Conservation (phyloP, 2,329 filamentous ascomycete species). For the Chaetomiaceae sp. region DNA sequence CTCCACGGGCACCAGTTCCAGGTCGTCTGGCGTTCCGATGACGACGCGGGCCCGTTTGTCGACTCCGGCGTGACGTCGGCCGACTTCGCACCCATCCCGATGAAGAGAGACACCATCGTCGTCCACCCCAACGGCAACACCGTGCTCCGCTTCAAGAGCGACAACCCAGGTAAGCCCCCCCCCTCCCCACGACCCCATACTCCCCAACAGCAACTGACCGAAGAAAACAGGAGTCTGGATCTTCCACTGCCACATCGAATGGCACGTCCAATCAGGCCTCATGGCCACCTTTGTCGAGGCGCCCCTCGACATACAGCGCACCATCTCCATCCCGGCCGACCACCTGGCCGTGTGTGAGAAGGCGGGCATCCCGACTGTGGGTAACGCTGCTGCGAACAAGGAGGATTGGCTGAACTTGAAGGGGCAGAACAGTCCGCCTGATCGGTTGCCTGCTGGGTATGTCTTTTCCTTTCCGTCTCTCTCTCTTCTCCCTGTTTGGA, state of each 20-base stretch:
- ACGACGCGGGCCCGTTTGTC: slow-evolving; percentile 53
- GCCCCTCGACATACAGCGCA: slow-evolving; percentile 56
- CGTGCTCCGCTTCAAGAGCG: slow-evolving; percentile 61
- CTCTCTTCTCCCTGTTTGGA: not conserved
- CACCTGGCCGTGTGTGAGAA: slow-evolving; percentile 53
- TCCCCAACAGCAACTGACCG: not conserved
- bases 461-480: not conserved
- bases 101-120: slow-evolving; percentile 65
- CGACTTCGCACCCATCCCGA: slow-evolving; percentile 50
- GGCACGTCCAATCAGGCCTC: slow-evolving; percentile 66
- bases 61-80: slow-evolving; percentile 35
- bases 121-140: slow-evolving; percentile 62
- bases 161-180: slow-evolving; percentile 53
- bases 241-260: slow-evolving; percentile 79
- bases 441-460: slow-evolving; percentile 57
- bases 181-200: not conserved
- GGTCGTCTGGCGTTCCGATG: slow-evolving; percentile 54
- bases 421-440: slow-evolving; percentile 25
- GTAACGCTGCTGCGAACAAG: slow-evolving; percentile 30
- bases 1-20: slow-evolving; percentile 76
- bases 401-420: slow-evolving; percentile 25
- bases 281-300: slow-evolving; percentile 61
- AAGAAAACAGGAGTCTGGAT: slow-evolving; percentile 57
- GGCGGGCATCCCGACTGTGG: slow-evolving; percentile 21
- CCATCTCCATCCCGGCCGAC: slow-evolving; percentile 52